phyloP scores from a whole-genome alignment of 108 stramenopile genomes.

The Skeletonema marinoi region DNA sequence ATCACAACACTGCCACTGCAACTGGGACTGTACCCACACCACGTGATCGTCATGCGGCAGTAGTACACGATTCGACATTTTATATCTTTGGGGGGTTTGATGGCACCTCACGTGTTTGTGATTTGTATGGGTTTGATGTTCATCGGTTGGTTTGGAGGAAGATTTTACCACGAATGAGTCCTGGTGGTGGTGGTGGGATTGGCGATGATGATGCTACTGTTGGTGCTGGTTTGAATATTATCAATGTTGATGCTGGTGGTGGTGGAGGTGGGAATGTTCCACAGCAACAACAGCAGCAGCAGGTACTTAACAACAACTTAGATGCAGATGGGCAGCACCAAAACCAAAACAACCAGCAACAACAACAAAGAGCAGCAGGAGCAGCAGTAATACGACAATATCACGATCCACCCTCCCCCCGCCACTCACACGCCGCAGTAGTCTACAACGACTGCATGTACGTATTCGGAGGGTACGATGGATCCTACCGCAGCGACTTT shows the following conservation, averaged over 20 bases:
- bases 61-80: conserved; percentile 75
- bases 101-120: conserved; percentile 85
- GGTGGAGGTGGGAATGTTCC: conserved; percentile 12
- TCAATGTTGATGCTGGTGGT: conserved; percentile 30
- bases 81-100: conserved; percentile 94
- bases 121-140: conserved; percentile 93
- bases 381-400: conserved; percentile 15
- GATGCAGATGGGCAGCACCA: neutral
- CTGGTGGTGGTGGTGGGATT: neutral
- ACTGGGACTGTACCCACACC: conserved; percentile 73
- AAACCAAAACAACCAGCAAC: neutral
- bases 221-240: neutral
- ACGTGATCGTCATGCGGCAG: conserved; percentile 89
- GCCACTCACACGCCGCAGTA: conserved; percentile 95
- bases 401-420: conserved; percentile 77
- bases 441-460: conserved; percentile 84
- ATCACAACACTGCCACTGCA: conserved; percentile 12
- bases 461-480: conserved; percentile 94
- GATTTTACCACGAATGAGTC: conserved; percentile 42
- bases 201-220: neutral
- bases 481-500: conserved; percentile 91
- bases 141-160: conserved; percentile 77
- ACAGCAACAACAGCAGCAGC: neutral
- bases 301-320: neutral
- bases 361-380: conserved; percentile 1